These are phyloP conservation scores for Coemansia sp. DNA, from an alignment of 192 early-diverging fungal species.

Conservation along the genomic window DNA sequence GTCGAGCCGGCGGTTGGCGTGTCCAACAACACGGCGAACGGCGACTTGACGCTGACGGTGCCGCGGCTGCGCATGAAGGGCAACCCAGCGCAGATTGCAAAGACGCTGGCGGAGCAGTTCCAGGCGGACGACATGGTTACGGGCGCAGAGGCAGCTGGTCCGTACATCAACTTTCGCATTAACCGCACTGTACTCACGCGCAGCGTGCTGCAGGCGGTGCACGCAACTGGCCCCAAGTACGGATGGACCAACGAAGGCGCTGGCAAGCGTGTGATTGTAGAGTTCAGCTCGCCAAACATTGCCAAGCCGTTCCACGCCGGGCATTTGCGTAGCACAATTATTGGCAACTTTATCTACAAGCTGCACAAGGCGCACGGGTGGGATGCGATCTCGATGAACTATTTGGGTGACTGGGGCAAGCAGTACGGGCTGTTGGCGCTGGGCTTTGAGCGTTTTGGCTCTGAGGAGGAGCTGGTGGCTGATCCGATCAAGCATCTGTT, in stretches of 20 bases:
- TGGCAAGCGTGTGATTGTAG: slow-evolving; percentile 82
- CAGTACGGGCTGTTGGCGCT: slow-evolving; percentile 96
- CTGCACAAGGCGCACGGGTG: slow-evolving; percentile 83
- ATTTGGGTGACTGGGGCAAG: slow-evolving; percentile 99
- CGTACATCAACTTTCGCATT: slow-evolving; percentile 77
- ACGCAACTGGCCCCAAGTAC: slow-evolving; percentile 56
- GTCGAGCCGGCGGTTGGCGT: slow-evolving; percentile 62
- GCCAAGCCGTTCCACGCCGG: slow-evolving; percentile 99
- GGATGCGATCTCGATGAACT: slow-evolving; percentile 92
- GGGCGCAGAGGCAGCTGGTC: slow-evolving; percentile 58
- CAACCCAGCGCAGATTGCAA: slow-evolving; percentile 65
- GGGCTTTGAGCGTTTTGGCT: slow-evolving; percentile 80
- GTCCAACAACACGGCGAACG: slow-evolving; percentile 61
- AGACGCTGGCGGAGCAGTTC: slow-evolving; percentile 60
- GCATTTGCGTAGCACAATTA: slow-evolving; percentile 96
- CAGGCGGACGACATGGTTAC: slow-evolving; percentile 59
- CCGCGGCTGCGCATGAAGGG: slow-evolving; percentile 69
- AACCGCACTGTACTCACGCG: slow-evolving; percentile 58
- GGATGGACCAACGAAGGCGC: slow-evolving; percentile 66
- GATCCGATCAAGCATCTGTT: slow-evolving; percentile 92
- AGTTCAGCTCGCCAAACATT: slow-evolving; percentile 96
- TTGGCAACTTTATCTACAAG: slow-evolving; percentile 89
- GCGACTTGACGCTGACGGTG: slow-evolving; percentile 70
- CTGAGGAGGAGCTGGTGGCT: slow-evolving; percentile 69
- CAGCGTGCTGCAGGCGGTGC: slow-evolving; percentile 59